These are phyloP conservation scores for Pleurostoma richardsiae DNA, from an alignment of 2,329 filamentous ascomycete species.

Conservation along the genomic window DNA sequence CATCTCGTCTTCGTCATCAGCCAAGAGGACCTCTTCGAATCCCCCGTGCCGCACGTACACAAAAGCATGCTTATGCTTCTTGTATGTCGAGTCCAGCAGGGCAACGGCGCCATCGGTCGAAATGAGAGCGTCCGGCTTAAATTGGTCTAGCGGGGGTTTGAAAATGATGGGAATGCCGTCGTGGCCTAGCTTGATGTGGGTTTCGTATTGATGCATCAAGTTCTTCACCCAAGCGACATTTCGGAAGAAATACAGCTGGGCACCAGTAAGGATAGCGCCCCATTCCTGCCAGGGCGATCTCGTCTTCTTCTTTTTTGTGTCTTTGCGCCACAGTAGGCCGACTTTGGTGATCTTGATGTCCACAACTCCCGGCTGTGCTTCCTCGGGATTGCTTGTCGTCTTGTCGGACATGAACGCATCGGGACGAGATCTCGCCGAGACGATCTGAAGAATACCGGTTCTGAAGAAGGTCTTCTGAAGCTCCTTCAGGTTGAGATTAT, in stretches of 20 bases:
- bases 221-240: constrained; percentile 91
- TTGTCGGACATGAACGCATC: constrained; percentile 93
- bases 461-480: constrained; percentile 86
- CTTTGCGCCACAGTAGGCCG: constrained; percentile 90
- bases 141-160: constrained; percentile 81
- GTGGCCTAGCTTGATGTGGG: constrained; percentile 72
- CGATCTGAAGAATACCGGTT: constrained; percentile 88
- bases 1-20: constrained; percentile 85
- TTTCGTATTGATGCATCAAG: constrained; percentile 82
- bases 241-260: constrained; percentile 93
- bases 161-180: constrained; percentile 78
- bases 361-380: constrained; percentile 86
- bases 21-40: constrained; percentile 84
- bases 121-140: constrained; percentile 91
- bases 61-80: constrained; percentile 93
- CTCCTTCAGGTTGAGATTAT: constrained; percentile 72
- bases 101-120: constrained; percentile 92
- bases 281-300: constrained; percentile 98
- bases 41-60: constrained; percentile 83
- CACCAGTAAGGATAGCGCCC: constrained; percentile 94
- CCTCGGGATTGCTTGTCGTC: constrained; percentile 76
- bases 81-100: constrained; percentile 79
- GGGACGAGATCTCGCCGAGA: constrained; percentile 86
- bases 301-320: constrained; percentile 87
- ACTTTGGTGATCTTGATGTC: constrained; percentile 98